Evolutionary conservation across 805 yeast species (phyloP).

Genomic region (Candida berthetii): DNA sequence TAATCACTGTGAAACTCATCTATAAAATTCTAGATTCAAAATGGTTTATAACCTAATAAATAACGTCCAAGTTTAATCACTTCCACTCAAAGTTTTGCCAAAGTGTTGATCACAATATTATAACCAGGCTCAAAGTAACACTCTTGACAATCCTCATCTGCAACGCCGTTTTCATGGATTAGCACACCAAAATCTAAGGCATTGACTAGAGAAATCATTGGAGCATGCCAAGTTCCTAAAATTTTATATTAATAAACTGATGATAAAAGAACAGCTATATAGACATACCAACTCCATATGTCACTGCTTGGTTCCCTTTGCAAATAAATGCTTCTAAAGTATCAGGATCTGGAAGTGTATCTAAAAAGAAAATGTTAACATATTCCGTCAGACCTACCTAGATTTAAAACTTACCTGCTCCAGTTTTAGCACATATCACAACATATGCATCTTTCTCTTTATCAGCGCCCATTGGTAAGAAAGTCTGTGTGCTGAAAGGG

Average conservation of each 20-base stretch:
- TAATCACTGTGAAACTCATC: no score
- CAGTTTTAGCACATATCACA: constrained; percentile 72
- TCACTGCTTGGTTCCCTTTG: constrained; percentile 81
- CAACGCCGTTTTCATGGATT: constrained; percentile 76
- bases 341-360: constrained; percentile 54
- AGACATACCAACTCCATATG: constrained; percentile 56
- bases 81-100: neutral
- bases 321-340: constrained; percentile 65
- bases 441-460: constrained; percentile 49
- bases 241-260: neutral
- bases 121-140: constrained; percentile 61
- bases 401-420: constrained; percentile 33
- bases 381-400: neutral
- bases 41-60: no score
- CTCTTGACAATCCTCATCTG: constrained; percentile 80
- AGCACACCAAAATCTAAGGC: constrained; percentile 81
- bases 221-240: constrained; percentile 86
- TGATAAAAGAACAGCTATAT: neutral
- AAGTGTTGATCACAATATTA: constrained; percentile 16
- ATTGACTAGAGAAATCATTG: constrained; percentile 80
- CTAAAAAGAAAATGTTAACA: constrained; percentile 25
- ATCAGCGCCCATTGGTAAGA: constrained; percentile 83
- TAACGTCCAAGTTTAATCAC: no score
- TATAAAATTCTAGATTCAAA: no score
- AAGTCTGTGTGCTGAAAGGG: constrained; percentile 84